phyloP scores from a whole-genome alignment of 164 flowering plant species.

The Berberis vulgaris region DNA sequence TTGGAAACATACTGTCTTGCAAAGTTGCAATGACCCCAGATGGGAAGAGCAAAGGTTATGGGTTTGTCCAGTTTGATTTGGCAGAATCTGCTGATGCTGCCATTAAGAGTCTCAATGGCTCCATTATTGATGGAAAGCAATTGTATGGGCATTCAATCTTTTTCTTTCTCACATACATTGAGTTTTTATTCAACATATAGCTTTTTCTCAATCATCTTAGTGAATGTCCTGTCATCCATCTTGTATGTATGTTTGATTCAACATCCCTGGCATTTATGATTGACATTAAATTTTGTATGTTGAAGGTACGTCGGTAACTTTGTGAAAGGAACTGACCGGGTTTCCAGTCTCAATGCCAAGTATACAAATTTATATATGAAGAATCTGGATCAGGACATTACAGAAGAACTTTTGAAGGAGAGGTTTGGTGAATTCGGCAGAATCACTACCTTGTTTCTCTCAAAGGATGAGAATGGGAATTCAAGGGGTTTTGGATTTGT shows the following conservation, averaged over 20 bases:
- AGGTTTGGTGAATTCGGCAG: slow-evolving; percentile 71
- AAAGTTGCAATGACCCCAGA: slow-evolving; percentile 63
- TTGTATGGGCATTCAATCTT: slow-evolving; percentile 30
- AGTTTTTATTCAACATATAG: neutral
- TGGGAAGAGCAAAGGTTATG: slow-evolving; percentile 83
- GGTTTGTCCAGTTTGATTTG: slow-evolving; percentile 80
- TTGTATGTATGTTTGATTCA: neutral
- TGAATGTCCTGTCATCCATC: neutral
- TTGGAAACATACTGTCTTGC: slow-evolving; percentile 69
- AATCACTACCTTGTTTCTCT: slow-evolving; percentile 42
- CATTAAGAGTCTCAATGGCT: slow-evolving; percentile 49
- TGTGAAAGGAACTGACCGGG: slow-evolving; percentile 56
- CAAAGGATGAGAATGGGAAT: slow-evolving; percentile 52
- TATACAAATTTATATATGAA: slow-evolving; percentile 77
- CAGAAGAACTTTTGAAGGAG: slow-evolving; percentile 49
- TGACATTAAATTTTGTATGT: neutral
- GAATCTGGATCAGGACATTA: slow-evolving; percentile 56
- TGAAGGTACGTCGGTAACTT: slow-evolving; percentile 64
- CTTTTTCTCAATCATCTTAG: neutral
- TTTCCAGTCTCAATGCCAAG: slow-evolving; percentile 38
- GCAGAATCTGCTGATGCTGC: slow-evolving; percentile 69
- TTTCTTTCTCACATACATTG: neutral
- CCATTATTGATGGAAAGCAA: slow-evolving; percentile 44
- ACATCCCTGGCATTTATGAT: no score
- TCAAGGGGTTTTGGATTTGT: slow-evolving; percentile 93